Conservation (phyloP, 192 early-diverging fungal species). For the Spizellomyces sp. region DNA sequence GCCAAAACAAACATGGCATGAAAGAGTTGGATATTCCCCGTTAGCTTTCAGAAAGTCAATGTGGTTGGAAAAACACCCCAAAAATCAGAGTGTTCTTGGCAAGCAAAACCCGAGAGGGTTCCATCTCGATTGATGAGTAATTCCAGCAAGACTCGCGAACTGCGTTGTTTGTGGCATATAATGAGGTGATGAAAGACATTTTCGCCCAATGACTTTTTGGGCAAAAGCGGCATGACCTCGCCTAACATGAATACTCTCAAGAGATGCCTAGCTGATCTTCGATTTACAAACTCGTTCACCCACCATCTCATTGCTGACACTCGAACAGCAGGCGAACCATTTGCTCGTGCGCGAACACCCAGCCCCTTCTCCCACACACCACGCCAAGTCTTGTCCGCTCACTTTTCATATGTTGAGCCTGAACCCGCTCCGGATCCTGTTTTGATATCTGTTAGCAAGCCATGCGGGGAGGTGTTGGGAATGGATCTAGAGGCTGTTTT, state of each 20-base stretch:
- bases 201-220: no score
- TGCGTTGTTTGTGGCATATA: no score
- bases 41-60: no score
- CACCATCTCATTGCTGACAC: conserved; percentile 11
- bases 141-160: no score
- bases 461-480: conserved; percentile 16
- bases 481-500: conserved; percentile 8
- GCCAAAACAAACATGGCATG: no score
- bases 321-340: conserved; percentile 25
- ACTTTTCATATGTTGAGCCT: conserved; percentile 34
- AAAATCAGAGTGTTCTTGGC: no score
- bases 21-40: no score
- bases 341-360: conserved; percentile 10
- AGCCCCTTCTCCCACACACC: conserved; percentile 4
- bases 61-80: no score
- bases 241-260: conserved; percentile 15
- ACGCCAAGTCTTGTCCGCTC: conserved; percentile 18
- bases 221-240: no score
- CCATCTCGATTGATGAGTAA: no score
- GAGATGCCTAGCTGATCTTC: conserved; percentile 12
- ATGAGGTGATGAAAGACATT: no score
- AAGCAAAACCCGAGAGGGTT: no score
- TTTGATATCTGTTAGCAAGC: conserved; percentile 21
- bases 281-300: conserved; percentile 33
- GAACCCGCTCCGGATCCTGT: conserved; percentile 16